Base-by-base conservation (phyloP, 345 rosid species). In the Jatropha curcas region DNA sequence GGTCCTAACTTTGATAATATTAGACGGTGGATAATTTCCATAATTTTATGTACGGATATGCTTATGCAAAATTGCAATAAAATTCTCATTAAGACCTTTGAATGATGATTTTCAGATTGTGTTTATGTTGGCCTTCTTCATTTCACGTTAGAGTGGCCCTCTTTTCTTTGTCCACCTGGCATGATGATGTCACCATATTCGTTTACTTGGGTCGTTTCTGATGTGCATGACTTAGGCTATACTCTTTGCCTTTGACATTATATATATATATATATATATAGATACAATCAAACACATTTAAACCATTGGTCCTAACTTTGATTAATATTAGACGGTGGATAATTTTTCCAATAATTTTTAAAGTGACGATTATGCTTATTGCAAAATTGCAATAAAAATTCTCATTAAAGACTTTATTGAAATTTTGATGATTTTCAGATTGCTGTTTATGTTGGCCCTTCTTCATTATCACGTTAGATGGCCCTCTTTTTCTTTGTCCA, bases 161-260 rank as follows among this genome's bases (percentile, higher is more conserved):
- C 10, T 60, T n/a, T 33, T n/a, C 10, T 35, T 20, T n/a, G 8
- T 50, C 25, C 39, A 58, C 27, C 22, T 67, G 33, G 24, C 65
- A 41, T 79, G 62, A 67, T 12, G 60, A 59, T 35, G 50, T 48
- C 46, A 35, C 48, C 46, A 12, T 50, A 20, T 28, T 45, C 14
- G 51, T 24, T 65, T 71, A 43, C 37, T 30, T 45, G 41, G 30
- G 52, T 56, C 24, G 31, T 69, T n/a, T 61, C 48, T 46, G 59
- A 46, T 52, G 37, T 68, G 57, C 62, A 75, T 52, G 66, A 52
- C 62, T 62, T 25, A 41, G 39, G 5, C 48, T 41, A 41, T 28
- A 4, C 56, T 20, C 45, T 65, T 27, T 14, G 45, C 24, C 24
- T 52, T 19, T 37, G 31, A n/a, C n/a, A n/a, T n/a, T 13, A n/a